Evolutionary conservation across 176 grass and related monocot genomes (phyloP).

Genomic region (Elymus sibiricus): DNA sequence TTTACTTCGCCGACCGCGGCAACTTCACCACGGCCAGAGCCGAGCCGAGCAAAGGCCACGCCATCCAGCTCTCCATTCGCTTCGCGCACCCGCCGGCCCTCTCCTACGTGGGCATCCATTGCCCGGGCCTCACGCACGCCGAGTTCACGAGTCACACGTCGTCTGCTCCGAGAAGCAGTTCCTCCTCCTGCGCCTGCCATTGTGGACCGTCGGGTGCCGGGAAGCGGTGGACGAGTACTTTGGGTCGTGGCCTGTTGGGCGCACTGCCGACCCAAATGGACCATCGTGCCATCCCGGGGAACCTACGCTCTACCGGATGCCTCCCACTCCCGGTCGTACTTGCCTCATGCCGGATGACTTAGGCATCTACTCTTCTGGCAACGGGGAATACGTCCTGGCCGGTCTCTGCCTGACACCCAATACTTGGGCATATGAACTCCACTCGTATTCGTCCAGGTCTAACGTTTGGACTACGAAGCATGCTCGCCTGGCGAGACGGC

Average conservation of each 20-base stretch:
- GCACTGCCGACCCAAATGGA: too few species aligned
- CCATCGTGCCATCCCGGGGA: neutral
- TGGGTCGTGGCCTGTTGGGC: too few species aligned
- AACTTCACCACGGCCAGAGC: neutral
- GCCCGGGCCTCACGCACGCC: neutral
- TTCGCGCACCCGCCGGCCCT: neutral
- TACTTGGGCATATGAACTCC: neutral
- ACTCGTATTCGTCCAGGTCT: neutral
- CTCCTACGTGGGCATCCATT: neutral
- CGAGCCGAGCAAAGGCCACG: neutral
- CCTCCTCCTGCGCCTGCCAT: neutral
- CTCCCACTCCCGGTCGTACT: fast-evolving
- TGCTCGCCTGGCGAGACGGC: neutral
- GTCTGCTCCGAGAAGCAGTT: neutral
- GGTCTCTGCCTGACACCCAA: neutral
- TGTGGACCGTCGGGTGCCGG: neutral
- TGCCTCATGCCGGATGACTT: fast-evolving
- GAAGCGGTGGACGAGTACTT: neutral
- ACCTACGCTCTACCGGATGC: neutral
- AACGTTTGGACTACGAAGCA: neutral
- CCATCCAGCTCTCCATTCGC: neutral
- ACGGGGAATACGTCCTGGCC: neutral
- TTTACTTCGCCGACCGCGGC: too few species aligned
- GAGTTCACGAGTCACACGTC: neutral
- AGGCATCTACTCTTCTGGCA: neutral